Percentiles rank a stretch among this genome's conserved stretches.
phyloP scores from a whole-genome alignment of 805 yeast species.

The Candida caryicola region DNA sequence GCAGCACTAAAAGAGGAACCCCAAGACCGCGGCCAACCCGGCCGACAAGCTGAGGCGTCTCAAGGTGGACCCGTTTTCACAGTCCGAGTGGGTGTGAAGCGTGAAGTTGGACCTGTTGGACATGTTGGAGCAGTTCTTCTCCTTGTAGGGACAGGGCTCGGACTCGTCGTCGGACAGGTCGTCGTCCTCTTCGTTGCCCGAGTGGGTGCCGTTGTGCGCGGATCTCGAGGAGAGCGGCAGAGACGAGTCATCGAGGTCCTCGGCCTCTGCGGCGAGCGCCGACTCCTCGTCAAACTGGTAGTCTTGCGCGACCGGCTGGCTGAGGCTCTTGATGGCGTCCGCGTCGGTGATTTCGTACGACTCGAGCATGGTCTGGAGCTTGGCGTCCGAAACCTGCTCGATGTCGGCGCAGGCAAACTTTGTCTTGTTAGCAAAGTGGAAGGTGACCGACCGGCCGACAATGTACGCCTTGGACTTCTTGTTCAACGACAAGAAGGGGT shows the following conservation, averaged over 20 bases:
- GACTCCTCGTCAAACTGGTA: conserved; percentile 11
- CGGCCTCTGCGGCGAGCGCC: conserved; percentile 7
- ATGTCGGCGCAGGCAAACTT: conserved; percentile 66
- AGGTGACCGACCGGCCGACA: conserved; percentile 51
- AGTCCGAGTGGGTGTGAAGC: conserved; percentile 8
- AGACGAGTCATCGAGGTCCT: not conserved
- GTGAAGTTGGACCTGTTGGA: conserved; percentile 8
- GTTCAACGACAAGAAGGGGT: conserved; percentile 63
- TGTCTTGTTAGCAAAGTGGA: conserved; percentile 55
- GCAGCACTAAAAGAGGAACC: conserved; percentile 10
- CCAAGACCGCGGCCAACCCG: conserved; percentile 11
- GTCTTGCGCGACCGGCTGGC: conserved; percentile 1
- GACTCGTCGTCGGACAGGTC: not conserved
- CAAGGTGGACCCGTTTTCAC: conserved; percentile 12
- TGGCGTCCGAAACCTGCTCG: conserved; percentile 20
- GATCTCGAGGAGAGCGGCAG: not conserved
- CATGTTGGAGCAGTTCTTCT: conserved; percentile 3
- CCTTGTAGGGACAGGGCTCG: not conserved
- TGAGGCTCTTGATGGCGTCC: not conserved
- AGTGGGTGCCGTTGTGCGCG: not conserved
- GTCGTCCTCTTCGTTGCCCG: not conserved
- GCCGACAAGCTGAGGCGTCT: conserved; percentile 8
- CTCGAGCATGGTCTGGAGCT: conserved; percentile 5
- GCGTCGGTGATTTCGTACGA: conserved; percentile 6
- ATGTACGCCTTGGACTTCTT: conserved; percentile 54